phyloP scores from a whole-genome alignment of 805 yeast genomes.

The Wickerhamiella parazyma region DNA sequence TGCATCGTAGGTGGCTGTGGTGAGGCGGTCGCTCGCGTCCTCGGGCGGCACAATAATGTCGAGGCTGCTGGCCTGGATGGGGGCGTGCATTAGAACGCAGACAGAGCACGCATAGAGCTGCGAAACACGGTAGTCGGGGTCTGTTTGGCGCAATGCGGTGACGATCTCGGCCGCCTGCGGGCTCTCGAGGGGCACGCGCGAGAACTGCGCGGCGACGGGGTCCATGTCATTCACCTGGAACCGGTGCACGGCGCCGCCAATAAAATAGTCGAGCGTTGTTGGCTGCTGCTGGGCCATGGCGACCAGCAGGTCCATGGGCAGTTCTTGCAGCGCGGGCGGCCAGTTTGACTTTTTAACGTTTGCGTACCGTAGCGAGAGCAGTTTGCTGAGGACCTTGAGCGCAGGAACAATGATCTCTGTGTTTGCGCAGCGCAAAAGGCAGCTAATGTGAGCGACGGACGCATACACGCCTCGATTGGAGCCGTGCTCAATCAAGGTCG shows the following conservation, averaged over 20 bases:
- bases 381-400: constrained; percentile 34
- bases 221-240: background rate
- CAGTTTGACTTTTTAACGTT: background rate
- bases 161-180: background rate
- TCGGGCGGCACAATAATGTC: constrained; percentile 2
- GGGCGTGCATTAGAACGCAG: background rate
- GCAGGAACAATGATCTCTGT: constrained; percentile 46
- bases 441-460: constrained; percentile 47
- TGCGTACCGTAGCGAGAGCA: constrained; percentile 5
- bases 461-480: constrained; percentile 53
- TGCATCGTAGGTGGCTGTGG: background rate
- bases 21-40: background rate
- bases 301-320: background rate
- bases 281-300: constrained; percentile 1
- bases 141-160: background rate
- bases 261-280: background rate
- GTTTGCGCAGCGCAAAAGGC: constrained; percentile 45
- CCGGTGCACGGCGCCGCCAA: background rate
- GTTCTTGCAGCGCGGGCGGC: constrained; percentile 1
- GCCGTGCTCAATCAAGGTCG: constrained; percentile 52
- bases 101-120: constrained; percentile 4
- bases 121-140: background rate
- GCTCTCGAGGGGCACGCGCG: background rate
- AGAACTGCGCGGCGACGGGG: background rate
- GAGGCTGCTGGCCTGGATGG: background rate